A percentile compares a stretch with the other conserved stretches of the same genome.
These are phyloP conservation scores for Paraconiothyrium brasiliense DNA, from an alignment of 2,329 filamentous ascomycete species.

Conservation along the genomic window DNA sequence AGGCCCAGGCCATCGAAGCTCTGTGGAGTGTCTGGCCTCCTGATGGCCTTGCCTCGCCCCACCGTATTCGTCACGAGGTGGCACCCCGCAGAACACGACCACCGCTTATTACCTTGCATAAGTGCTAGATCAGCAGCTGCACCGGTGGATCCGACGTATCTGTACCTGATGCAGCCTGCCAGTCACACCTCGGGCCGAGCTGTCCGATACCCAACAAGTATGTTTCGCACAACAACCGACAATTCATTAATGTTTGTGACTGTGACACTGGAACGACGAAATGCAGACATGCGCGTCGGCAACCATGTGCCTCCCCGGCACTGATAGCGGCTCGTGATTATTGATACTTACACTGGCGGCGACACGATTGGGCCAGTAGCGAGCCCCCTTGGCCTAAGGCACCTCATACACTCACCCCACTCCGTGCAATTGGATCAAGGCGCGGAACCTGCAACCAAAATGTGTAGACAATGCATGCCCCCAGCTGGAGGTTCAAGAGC, in stretches of 20 bases:
- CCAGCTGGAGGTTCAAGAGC: not conserved
- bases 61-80: not conserved
- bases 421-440: not conserved
- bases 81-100: not conserved
- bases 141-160: not conserved
- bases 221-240: not conserved
- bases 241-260: not conserved
- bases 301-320: not conserved
- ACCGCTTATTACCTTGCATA: not conserved
- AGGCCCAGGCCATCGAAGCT: not conserved
- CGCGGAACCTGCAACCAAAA: not conserved
- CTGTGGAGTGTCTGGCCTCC: not conserved
- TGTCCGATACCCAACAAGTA: not conserved
- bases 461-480: not conserved
- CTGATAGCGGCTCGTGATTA: not conserved
- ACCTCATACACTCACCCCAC: not conserved
- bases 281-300: no score
- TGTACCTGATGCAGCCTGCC: not conserved
- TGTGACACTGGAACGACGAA: no score
- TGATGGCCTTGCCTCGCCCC: not conserved
- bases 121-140: not conserved
- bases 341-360: not conserved
- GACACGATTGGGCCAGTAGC: not conserved
- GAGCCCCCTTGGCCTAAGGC: not conserved
- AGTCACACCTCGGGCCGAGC: not conserved